Evolutionary conservation across 805 yeast species (phyloP).

Genomic region (Metschnikowia peoriensis): DNA sequence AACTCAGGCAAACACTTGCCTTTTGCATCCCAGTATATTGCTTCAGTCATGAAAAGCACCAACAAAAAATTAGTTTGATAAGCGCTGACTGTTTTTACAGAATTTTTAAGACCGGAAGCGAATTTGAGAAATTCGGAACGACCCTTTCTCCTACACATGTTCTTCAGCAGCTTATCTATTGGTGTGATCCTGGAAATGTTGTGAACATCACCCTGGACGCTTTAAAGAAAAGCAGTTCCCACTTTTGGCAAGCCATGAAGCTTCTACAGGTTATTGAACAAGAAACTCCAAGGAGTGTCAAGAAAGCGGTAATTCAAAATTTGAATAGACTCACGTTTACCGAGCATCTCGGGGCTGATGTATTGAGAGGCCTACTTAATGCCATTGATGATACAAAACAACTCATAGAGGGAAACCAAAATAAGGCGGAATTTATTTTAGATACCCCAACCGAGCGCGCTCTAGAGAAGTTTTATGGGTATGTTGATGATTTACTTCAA

Average conservation of each 20-base stretch:
- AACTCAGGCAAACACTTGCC: conserved; percentile 73
- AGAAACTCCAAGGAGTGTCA: conserved; percentile 50
- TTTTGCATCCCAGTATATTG: conserved; percentile 89
- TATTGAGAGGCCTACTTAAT: conserved; percentile 31
- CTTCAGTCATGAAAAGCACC: conserved; percentile 71
- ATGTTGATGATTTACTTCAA: conserved; percentile 23
- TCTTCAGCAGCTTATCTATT: conserved; percentile 68
- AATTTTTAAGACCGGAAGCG: conserved; percentile 42
- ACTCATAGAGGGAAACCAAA: conserved; percentile 22
- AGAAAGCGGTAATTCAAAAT: conserved; percentile 51
- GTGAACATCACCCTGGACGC: conserved; percentile 48
- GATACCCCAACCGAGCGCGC: conserved; percentile 31
- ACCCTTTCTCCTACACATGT: conserved; percentile 48
- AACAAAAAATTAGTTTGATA: conserved; percentile 58
- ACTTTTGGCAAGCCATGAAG: conserved; percentile 54
- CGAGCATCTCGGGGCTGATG: conserved; percentile 27
- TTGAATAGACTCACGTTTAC: conserved; percentile 45
- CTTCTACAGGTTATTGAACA: conserved; percentile 50
- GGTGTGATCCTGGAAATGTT: conserved; percentile 79
- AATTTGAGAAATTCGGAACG: conserved; percentile 33
- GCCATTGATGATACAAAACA: conserved; percentile 35
- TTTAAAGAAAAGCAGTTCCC: conserved; percentile 45
- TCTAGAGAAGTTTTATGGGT: conserved; percentile 29
- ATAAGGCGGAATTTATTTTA: conserved; percentile 29
- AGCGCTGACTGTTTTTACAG: conserved; percentile 66